Conservation (phyloP, 305 asterid genomes). For the Solanum hybrid region DNA sequence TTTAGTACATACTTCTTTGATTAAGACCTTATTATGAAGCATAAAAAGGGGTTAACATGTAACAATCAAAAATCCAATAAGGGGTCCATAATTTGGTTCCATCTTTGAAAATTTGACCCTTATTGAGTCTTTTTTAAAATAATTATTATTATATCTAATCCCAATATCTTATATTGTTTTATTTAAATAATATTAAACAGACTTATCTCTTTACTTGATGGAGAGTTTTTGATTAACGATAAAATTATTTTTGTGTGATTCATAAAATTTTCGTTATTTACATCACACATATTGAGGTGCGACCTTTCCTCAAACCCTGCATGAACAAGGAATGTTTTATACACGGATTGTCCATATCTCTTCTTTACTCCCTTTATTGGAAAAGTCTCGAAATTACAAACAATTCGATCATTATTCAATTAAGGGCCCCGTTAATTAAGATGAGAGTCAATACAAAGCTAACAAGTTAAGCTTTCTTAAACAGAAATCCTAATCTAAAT, state of each 20-base stretch:
- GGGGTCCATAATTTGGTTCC: conserved; percentile 4
- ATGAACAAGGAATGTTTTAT: background rate
- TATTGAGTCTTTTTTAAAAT: background rate
- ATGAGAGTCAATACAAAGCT: background rate
- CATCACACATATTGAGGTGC: background rate
- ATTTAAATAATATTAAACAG: background rate
- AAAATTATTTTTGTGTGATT: background rate
- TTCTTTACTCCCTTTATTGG: background rate
- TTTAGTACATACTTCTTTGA: background rate
- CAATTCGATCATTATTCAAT: background rate
- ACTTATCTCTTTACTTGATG: background rate
- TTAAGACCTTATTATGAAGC: background rate
- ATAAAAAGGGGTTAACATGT: background rate
- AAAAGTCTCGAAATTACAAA: no score
- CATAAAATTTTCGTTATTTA: background rate
- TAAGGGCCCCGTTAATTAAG: background rate
- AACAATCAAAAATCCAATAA: background rate
- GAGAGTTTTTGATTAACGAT: background rate
- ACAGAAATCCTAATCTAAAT: background rate
- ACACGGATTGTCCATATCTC: no score
- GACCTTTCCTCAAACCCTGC: background rate
- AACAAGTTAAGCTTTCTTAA: background rate
- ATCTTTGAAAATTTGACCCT: background rate
- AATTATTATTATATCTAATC: background rate
- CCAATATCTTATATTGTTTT: background rate